These are phyloP conservation scores for Scheffersomyces lignosus DNA, from an alignment of 805 yeast genomes.

Conservation along the genomic window DNA sequence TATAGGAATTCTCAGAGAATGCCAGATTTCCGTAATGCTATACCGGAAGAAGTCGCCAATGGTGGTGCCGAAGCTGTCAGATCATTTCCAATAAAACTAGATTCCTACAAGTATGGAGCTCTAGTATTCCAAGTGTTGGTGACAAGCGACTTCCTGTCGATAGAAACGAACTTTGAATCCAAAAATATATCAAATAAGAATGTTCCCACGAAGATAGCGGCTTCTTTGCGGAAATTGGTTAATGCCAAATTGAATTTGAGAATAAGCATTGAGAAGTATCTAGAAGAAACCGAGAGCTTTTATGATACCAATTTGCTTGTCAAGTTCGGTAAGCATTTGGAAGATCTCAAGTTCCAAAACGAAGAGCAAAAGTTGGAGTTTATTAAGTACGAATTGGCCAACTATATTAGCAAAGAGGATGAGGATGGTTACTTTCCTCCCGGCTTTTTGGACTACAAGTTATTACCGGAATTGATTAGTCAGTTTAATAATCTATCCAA, in stretches of 20 bases:
- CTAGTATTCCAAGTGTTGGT: slow-evolving; percentile 47
- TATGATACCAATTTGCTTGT: slow-evolving; percentile 49
- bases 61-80: slow-evolving; percentile 44
- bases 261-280: slow-evolving; percentile 27
- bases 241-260: slow-evolving; percentile 36
- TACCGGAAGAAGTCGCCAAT: slow-evolving; percentile 50
- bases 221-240: slow-evolving; percentile 34
- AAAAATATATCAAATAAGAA: neutral
- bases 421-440: slow-evolving; percentile 35
- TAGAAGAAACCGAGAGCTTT: slow-evolving; percentile 20
- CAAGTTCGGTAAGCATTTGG: slow-evolving; percentile 50
- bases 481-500: slow-evolving; percentile 38
- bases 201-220: slow-evolving; percentile 3
- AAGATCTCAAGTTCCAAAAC: slow-evolving; percentile 53
- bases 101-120: slow-evolving; percentile 63
- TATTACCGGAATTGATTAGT: slow-evolving; percentile 68
- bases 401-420: slow-evolving; percentile 14
- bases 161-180: neutral
- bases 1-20: slow-evolving; percentile 32
- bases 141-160: neutral
- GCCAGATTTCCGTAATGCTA: slow-evolving; percentile 23
- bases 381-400: slow-evolving; percentile 31
- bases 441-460: slow-evolving; percentile 55
- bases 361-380: slow-evolving; percentile 53
- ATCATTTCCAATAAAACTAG: slow-evolving; percentile 48